A percentile compares a stretch with the other conserved stretches of the same genome.
Conservation (phyloP, 495 filamentous ascomycete genomes). For the Margaritispora aquatica region DNA sequence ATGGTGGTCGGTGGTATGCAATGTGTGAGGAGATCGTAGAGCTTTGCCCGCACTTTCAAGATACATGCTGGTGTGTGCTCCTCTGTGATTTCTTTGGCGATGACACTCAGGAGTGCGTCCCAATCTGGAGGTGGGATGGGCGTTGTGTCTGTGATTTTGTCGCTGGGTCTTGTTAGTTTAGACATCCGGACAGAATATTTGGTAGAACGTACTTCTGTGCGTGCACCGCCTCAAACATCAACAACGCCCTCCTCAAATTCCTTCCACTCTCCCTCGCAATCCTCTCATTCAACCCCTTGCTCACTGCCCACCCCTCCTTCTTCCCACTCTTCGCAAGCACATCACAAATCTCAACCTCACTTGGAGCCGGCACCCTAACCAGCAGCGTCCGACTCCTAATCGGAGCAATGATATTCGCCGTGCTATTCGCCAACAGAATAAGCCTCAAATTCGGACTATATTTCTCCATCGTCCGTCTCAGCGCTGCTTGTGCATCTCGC, state of each 20-base stretch:
- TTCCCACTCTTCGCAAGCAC: slow-evolving; percentile 69
- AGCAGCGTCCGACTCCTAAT: slow-evolving; percentile 86
- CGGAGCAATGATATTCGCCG: slow-evolving; percentile 94
- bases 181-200: neutral
- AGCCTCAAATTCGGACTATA: slow-evolving; percentile 90
- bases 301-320: slow-evolving; percentile 69
- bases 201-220: slow-evolving; percentile 74
- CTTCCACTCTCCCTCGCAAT: slow-evolving; percentile 90
- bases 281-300: slow-evolving; percentile 64
- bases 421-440: slow-evolving; percentile 89
- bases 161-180: slow-evolving; percentile 42
- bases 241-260: slow-evolving; percentile 79
- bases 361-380: slow-evolving; percentile 87
- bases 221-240: slow-evolving; percentile 96
- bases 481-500: slow-evolving; percentile 89
- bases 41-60: slow-evolving; percentile 78
- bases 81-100: slow-evolving; percentile 84
- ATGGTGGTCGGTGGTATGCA: slow-evolving; percentile 94
- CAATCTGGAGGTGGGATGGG: slow-evolving; percentile 92
- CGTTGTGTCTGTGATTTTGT: slow-evolving; percentile 82
- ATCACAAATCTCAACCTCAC: slow-evolving; percentile 70
- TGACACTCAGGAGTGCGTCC: slow-evolving; percentile 81
- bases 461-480: slow-evolving; percentile 98
- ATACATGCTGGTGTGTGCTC: slow-evolving; percentile 86
- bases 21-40: slow-evolving; percentile 93